A percentile compares a stretch with the other conserved stretches of the same genome.
Evolutionary conservation across 345 rosid species (phyloP).

Genomic region (Citrus trifoliata): DNA sequence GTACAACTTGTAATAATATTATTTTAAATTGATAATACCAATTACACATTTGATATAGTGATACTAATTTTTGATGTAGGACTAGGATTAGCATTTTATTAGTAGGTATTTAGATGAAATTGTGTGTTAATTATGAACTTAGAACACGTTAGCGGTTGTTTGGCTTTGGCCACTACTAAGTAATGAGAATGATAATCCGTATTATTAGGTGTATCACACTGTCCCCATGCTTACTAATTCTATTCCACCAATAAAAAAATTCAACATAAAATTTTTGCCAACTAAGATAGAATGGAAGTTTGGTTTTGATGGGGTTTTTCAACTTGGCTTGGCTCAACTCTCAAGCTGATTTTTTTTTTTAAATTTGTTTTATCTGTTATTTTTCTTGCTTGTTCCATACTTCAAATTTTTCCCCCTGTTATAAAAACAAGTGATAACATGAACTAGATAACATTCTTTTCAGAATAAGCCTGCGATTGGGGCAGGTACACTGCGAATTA

Average conservation of each 20-base stretch:
- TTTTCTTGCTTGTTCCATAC: too few species aligned
- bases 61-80: too few species aligned
- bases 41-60: too few species aligned
- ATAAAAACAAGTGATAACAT: neutral
- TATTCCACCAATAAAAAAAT: neutral
- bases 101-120: neutral
- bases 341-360: neutral
- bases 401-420: too few species aligned
- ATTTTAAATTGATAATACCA: too few species aligned
- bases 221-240: neutral
- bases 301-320: neutral
- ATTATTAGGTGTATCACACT: slow-evolving; percentile 20
- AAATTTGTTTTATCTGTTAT: neutral
- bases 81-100: neutral
- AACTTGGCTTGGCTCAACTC: slow-evolving; percentile 7
- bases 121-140: neutral
- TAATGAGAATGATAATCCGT: neutral
- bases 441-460: neutral
- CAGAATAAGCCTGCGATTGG: too few species aligned
- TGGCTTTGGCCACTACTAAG: neutral
- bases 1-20: too few species aligned
- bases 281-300: slow-evolving; percentile 1
- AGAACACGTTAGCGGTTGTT: neutral
- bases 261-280: slow-evolving; percentile 5
- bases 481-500: too few species aligned